Base-by-base conservation (phyloP, 2,329 filamentous ascomycete species). In the Fusarium sp. region DNA sequence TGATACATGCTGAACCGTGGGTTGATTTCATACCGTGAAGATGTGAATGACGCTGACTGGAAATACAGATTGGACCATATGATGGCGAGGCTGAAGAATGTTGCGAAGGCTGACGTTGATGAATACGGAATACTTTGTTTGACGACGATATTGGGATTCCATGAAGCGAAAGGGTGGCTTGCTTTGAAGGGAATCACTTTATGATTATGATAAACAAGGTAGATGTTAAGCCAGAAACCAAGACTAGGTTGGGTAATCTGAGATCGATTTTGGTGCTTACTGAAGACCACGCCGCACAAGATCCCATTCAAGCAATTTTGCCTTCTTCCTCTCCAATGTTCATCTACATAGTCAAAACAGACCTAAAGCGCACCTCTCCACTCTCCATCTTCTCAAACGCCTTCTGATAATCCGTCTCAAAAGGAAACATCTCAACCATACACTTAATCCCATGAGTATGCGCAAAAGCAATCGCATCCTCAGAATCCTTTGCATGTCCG, bases 381-480 rank as follows among this genome's bases (percentile, higher is more conserved):
- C 77, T 78, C 6, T 72, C 22, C 62, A 84, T 77, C 67, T 76
- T 77, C 30, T 84, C 79, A 34, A 85, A 77, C 0, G 85, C 86
- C 67, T 82, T 77, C 22, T 80, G 76, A 4, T 80, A 81, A 22
- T 87, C 80, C 1, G 76, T 83, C 61, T 93, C 80, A 0, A 59
- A 42, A 4, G 87, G 84, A 74, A 88, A 93, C 72, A 82, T 88
- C 82, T 92, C 86, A 30, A 91, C 80, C 76, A 92, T 82, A 58
- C 90, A 91, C 78, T 87, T 86, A 3, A 37, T 18, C 3, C 34
- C 34, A 37, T 37, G 34, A 12, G 34, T 37, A n/a, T 37, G 34
- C 18, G 34, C 86, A 74, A 94, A 94, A 4, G 82, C 82, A 52
- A 94, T 85, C 64, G 92, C 89, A 70, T 92, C 88, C 72, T 89